A percentile compares a stretch with the other conserved stretches of the same genome.
Conservation (phyloP, 129 eudicot species). For the Dittrichia graveolens region DNA sequence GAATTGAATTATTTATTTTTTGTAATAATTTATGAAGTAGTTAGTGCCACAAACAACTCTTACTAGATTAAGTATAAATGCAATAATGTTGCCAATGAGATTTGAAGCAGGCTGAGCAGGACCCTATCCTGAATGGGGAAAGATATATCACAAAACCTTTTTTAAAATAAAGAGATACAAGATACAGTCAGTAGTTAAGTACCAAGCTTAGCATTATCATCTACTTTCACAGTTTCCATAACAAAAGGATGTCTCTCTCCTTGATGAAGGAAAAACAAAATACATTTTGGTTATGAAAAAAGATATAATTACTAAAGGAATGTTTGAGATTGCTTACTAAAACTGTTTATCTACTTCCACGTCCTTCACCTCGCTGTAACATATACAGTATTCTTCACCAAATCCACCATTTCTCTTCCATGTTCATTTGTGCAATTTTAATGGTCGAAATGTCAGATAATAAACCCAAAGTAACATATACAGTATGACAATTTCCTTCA, state of each 20-base stretch:
- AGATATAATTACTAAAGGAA: no score
- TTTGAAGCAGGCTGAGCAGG: conserved; percentile 93
- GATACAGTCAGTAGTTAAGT: conserved; percentile 8
- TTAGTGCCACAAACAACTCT: conserved; percentile 27
- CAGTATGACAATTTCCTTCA: conserved; percentile 14
- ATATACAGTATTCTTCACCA: conserved; percentile 68
- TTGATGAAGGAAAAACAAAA: conserved; percentile 39
- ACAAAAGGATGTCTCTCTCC: conserved; percentile 96
- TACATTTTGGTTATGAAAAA: not conserved
- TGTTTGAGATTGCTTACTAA: no score
- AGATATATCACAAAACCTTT: no score
- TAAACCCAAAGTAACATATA: not conserved
- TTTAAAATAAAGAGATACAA: not conserved
- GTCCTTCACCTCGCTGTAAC: no score
- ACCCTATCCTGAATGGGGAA: conserved; percentile 65
- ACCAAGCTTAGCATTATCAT: conserved; percentile 93
- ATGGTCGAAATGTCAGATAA: not conserved
- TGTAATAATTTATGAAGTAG: conserved; percentile 6
- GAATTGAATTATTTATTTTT: not conserved
- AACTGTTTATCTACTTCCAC: conserved; percentile 28
- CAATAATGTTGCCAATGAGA: conserved; percentile 79
- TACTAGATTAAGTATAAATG: conserved; percentile 77
- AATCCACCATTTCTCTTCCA: conserved; percentile 92
- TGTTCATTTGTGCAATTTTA: conserved; percentile 73
- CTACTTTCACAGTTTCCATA: conserved; percentile 94